These are phyloP conservation scores for Jamesozyma spencerorum DNA, from an alignment of 805 yeast genomes.

Conservation along the genomic window DNA sequence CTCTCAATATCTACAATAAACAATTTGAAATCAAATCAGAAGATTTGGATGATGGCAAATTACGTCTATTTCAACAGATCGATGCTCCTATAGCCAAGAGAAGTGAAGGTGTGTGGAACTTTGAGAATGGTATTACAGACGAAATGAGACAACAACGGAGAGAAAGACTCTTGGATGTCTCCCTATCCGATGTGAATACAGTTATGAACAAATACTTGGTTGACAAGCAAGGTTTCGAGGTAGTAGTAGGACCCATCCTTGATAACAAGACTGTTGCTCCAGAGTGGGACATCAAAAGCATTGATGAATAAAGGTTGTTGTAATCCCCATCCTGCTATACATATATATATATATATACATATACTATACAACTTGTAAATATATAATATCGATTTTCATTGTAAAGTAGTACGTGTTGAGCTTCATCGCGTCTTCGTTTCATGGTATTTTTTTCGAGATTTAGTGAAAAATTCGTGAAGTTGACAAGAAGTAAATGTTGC, in stretches of 20 bases:
- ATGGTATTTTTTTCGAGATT: background rate
- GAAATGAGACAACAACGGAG: conserved; percentile 76
- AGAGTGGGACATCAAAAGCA: conserved; percentile 15
- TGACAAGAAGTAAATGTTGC: conserved; percentile 1
- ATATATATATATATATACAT: background rate
- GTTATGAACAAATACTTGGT: conserved; percentile 56
- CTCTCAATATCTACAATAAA: conserved; percentile 49
- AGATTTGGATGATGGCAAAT: conserved; percentile 82
- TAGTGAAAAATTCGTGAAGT: conserved; percentile 1
- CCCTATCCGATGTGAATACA: conserved; percentile 47
- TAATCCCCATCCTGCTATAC: too few species aligned
- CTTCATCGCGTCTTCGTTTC: background rate
- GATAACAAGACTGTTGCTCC: conserved; percentile 10
- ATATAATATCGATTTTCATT: too few species aligned
- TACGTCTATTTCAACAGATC: conserved; percentile 80
- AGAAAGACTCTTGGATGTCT: conserved; percentile 58
- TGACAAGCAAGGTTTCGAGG: conserved; percentile 8
- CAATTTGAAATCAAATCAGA: conserved; percentile 40
- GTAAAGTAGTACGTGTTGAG: too few species aligned
- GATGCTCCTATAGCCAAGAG: conserved; percentile 85
- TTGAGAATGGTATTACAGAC: conserved; percentile 63
- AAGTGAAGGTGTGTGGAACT: conserved; percentile 60
- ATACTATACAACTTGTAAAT: background rate
- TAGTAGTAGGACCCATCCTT: conserved; percentile 18
- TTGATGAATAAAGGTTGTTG: background rate